These are phyloP conservation scores for Phytophthora podocarpi DNA, from an alignment of 352 stramenopile species.

Conservation along the genomic window DNA sequence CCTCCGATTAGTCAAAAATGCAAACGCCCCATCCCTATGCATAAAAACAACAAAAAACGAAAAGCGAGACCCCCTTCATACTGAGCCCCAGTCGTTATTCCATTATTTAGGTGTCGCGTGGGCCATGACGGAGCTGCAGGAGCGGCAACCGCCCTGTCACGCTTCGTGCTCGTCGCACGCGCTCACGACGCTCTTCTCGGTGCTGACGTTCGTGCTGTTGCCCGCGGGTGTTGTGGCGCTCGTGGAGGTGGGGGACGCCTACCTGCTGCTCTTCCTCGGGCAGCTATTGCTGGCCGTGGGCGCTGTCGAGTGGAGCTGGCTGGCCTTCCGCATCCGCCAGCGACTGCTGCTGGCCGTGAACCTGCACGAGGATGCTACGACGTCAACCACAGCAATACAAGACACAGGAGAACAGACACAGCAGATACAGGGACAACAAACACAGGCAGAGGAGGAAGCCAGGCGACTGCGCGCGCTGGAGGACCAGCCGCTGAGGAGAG, in stretches of 20 bases:
- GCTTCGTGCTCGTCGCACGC: conserved; percentile 11
- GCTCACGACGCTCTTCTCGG: conserved; percentile 32
- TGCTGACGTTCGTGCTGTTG: conserved; percentile 34
- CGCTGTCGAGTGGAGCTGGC: conserved; percentile 57
- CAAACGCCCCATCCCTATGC: conserved; percentile 3
- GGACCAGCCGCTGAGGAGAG: conserved; percentile 27
- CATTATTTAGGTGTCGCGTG: conserved; percentile 19
- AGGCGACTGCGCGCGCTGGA: conserved; percentile 20
- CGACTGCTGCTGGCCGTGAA: conserved; percentile 46
- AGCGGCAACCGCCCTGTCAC: conserved; percentile 43
- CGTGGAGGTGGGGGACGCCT: conserved; percentile 42
- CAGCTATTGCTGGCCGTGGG: conserved; percentile 44
- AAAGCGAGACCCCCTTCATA: conserved; percentile 9
- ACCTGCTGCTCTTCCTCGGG: conserved; percentile 46
- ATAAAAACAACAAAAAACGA: conserved; percentile 18
- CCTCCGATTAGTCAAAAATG: not conserved
- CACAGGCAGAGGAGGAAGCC: conserved; percentile 13
- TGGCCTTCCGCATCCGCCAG: conserved; percentile 52
- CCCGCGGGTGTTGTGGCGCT: conserved; percentile 40
- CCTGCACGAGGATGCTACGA: conserved; percentile 9
- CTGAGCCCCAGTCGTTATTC: conserved; percentile 23
- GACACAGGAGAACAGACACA: not conserved
- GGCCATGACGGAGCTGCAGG: conserved; percentile 30
- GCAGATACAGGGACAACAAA: conserved; percentile 4
- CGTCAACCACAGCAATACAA: not conserved